Evolutionary conservation across 2,329 filamentous ascomycete genomes (phyloP), one percentile per base, ranked within the genome.

Genomic region (Pestalotiopsis fici): DNA sequence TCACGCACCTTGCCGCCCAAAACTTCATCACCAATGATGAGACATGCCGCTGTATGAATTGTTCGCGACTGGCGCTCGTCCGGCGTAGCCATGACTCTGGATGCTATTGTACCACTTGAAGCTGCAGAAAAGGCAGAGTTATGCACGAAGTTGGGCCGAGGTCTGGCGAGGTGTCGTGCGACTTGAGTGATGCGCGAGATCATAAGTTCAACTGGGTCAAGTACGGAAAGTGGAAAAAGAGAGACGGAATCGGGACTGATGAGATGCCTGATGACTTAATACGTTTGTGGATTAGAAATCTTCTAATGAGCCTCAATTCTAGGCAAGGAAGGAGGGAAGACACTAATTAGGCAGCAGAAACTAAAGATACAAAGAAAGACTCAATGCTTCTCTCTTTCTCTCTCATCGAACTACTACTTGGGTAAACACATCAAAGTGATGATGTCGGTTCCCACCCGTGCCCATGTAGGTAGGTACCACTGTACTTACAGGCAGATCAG

Each of bases 1-100:
- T 18, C 21, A 54, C 55, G 71, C 78, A 94, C 95, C 91, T 98
- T 98, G 74, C 96, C 95, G 25, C 94, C 95, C 3, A 98, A 85
- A 4, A 98, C 94, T 80, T 98, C 95, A 81, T 98, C 95, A n/a
- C 95, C 95, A 74, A 99, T 98, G 68, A 99, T 94, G 71, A 98
- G 82, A 79, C 94, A 97, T 66, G 92, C 95, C 12, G 95, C 96
- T 59, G 95, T 98, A 77, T 94, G 90, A 73, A 98, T 97, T 68
- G 87, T 90, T 76, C 90, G 85, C 74, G 86, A 83, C 74, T 86
- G 86, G 70, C 87, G 85, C 75, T 88, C 84, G 68, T 85, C 83
- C 4, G 84, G 82, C 74, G 86, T 84, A 70, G 76, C 82, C 82
- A 86, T 87, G 75, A 78, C 77, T 73, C 72, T 72, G 35, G 74